Percentiles rank a stretch among this genome's conserved stretches.
Conservation (phyloP, 2,329 filamentous ascomycete species). For the Byssoonygena ceratinophila region DNA sequence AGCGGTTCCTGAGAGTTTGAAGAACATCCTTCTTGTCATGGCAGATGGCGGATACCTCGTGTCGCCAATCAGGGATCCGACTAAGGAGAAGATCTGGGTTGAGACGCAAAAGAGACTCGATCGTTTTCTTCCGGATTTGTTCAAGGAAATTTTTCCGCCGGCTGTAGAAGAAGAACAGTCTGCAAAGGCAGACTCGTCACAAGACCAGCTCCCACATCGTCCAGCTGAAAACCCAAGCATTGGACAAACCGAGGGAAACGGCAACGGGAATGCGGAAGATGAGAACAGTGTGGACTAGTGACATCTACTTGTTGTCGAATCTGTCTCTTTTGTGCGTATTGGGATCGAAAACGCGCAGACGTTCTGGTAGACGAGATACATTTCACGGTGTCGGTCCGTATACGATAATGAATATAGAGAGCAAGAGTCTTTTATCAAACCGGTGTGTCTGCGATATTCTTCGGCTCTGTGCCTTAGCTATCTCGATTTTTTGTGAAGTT, state of each 20-base stretch:
- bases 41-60: conserved; percentile 75
- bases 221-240: not conserved
- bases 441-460: too few species aligned
- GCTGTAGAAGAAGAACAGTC: not conserved
- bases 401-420: not conserved
- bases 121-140: conserved; percentile 50
- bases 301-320: not conserved
- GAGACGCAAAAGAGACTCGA: conserved; percentile 53
- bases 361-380: not conserved
- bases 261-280: not conserved
- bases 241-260: not conserved
- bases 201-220: not conserved
- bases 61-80: conserved; percentile 47
- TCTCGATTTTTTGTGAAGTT: too few species aligned
- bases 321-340: not conserved
- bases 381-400: not conserved
- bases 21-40: conserved; percentile 95
- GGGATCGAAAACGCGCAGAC: not conserved
- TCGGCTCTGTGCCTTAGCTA: too few species aligned
- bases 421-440: not conserved
- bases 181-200: not conserved
- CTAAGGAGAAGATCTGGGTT: conserved; percentile 47
- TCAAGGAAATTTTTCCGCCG: conserved; percentile 49
- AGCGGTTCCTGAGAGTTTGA: conserved; percentile 86
- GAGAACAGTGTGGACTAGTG: not conserved